Evolutionary conservation across 2,329 filamentous ascomycete species (phyloP), one percentile per base, ranked within the genome.

Genomic region (Cladobotryum mycophilum): DNA sequence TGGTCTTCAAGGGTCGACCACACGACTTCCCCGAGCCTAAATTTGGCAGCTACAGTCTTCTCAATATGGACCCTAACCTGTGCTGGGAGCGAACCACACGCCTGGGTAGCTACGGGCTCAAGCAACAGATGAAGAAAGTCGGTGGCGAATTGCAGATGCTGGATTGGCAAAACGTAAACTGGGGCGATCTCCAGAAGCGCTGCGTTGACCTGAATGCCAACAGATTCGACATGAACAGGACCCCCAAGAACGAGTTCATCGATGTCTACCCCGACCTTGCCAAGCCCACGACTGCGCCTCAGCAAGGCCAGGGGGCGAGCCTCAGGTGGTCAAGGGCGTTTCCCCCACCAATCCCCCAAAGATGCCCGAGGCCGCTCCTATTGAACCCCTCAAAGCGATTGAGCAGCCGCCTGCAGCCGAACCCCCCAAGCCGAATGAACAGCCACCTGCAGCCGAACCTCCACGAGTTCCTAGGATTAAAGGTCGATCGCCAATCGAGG

Each of bases 81-180:
- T 88, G 84, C 66, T 85, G 82, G 59, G 84, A 88, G 63, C 73
- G 85, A 36, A 78, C 86, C 59, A 82, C 84, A 5, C 81, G 88
- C 48, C 80, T 89, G 37, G 83, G 85, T 12, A 76, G 76, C 17
- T 88, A 88, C 57, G 82, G 84, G 3, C 70, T 80, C 56, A 68
- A 68, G 2, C 71, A 76, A 22, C 70, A 73, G 51, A 67, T 67
- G 51, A 75, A 78, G 47, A 73, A 76, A 48, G 68, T 74, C 3
- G 66, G 64, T 54, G 66, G 62, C 12, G 60, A 66, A 40, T 54
- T 56, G 4, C 67, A 65, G 53, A 64, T 53, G 33, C 66, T 81
- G 7, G 70, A 82, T 18, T 90, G 86, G 84, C 72, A 79, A 25
- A 70, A 73, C 22, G 78, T 89, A 33, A 76, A 81, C 55, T 93